These are phyloP conservation scores for Hypoxylon sp. DNA, from an alignment of 2,329 filamentous ascomycete species.

Conservation along the genomic window DNA sequence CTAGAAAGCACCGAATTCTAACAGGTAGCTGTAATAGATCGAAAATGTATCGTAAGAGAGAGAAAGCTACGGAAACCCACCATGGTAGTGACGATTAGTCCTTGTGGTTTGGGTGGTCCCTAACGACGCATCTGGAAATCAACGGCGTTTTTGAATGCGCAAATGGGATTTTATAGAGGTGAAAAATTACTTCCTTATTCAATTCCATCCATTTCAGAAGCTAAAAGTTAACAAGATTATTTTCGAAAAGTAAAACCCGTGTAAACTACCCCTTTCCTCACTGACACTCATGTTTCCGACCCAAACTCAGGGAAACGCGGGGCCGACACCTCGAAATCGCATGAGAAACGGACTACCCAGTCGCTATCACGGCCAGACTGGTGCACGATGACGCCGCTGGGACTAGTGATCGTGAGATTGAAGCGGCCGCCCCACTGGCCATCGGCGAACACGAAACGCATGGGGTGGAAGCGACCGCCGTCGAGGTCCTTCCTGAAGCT, in stretches of 20 bases:
- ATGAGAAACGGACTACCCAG: slow-evolving; percentile 36
- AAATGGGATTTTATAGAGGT: neutral
- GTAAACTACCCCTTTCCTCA: too few relatives aligned
- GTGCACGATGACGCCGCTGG: slow-evolving; percentile 40
- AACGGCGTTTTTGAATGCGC: neutral
- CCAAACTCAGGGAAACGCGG: slow-evolving; percentile 30
- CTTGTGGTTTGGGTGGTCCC: neutral
- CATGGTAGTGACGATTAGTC: too few relatives aligned
- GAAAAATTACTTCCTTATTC: neutral
- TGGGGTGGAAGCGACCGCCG: slow-evolving; percentile 30
- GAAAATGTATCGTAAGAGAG: too few relatives aligned
- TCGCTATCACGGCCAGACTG: slow-evolving; percentile 36
- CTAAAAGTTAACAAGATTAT: neutral
- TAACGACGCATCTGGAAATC: neutral
- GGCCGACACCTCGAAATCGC: slow-evolving; percentile 24
- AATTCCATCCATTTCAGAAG: neutral
- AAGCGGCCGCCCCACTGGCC: slow-evolving; percentile 39
- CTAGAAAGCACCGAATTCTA: too few relatives aligned
- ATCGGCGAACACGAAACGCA: slow-evolving; percentile 39
- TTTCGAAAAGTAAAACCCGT: neutral
- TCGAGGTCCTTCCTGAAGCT: slow-evolving; percentile 39
- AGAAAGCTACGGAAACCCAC: neutral
- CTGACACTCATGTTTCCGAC: slow-evolving; percentile 16
- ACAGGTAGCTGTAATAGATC: too few relatives aligned
- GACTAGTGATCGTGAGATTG: slow-evolving; percentile 41